phyloP scores from a whole-genome alignment of 1,139 yeast genomes.

The Blastobotrys niveus region DNA sequence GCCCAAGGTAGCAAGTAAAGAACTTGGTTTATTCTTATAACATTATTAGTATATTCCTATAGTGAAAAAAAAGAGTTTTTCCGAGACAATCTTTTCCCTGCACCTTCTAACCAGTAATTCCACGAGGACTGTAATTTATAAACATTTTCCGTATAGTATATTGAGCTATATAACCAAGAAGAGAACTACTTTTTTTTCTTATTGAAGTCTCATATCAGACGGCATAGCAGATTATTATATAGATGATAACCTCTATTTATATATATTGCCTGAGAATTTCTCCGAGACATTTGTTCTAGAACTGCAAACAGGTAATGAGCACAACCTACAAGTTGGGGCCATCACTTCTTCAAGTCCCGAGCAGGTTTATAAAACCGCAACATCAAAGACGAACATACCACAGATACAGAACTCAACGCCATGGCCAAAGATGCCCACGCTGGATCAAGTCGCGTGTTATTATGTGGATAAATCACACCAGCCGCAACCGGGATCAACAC shows the following conservation, averaged over 20 bases:
- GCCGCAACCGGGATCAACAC: conserved; percentile 90
- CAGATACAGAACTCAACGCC: conserved; percentile 89
- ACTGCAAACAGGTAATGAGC: no score
- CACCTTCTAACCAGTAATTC: no score
- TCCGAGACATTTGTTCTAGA: neutral
- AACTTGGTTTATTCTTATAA: neutral
- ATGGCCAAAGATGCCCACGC: conserved; percentile 82
- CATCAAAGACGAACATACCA: conserved; percentile 68
- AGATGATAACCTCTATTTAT: no score
- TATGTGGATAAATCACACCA: conserved; percentile 76
- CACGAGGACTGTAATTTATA: no score
- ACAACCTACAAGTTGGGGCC: neutral
- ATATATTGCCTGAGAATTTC: neutral
- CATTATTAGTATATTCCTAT: neutral
- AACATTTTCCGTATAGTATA: no score
- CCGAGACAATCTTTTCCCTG: neutral
- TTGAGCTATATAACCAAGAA: no score
- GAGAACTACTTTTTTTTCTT: no score
- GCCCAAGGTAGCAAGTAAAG: conserved; percentile 70
- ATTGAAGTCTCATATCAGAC: no score
- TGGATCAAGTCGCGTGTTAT: conserved; percentile 67
- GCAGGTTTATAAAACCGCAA: conserved; percentile 34
- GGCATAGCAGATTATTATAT: no score
- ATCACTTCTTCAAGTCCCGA: neutral
- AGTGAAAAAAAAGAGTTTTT: neutral